Percentiles rank a stretch among this genome's conserved stretches.
Evolutionary conservation across 352 stramenopile genomes (phyloP).

Genomic region (Globisporangium alternatum): DNA sequence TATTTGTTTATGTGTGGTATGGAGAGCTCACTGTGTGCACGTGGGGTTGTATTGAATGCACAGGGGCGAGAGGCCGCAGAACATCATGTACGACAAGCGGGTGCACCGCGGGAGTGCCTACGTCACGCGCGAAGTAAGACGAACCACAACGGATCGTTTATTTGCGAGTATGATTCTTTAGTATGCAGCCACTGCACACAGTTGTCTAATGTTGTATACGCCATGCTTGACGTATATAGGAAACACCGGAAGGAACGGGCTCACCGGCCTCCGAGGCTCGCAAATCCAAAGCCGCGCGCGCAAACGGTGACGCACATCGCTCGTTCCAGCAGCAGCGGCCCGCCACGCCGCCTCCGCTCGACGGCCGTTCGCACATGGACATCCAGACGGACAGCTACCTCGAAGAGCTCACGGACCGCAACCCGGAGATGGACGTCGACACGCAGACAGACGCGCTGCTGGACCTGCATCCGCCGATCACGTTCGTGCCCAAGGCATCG

Average conservation of each 20-base stretch:
- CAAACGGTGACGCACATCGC: not conserved
- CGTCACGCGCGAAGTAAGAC: slow-evolving; percentile 52
- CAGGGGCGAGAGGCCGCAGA: slow-evolving; percentile 61
- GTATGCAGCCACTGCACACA: too few species aligned
- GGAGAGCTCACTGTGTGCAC: not conserved
- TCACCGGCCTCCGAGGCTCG: slow-evolving; percentile 1
- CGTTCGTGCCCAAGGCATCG: slow-evolving; percentile 87
- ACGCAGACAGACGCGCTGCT: slow-evolving; percentile 92
- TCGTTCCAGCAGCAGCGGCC: slow-evolving; percentile 33
- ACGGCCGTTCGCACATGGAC: slow-evolving; percentile 89
- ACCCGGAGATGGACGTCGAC: slow-evolving; percentile 82
- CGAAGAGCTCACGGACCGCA: slow-evolving; percentile 91
- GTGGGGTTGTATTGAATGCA: not conserved
- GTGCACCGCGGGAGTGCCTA: slow-evolving; percentile 94
- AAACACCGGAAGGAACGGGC: slow-evolving; percentile 26
- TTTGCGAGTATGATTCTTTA: too few species aligned
- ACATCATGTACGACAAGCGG: slow-evolving; percentile 94
- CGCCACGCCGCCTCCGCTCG: slow-evolving; percentile 81
- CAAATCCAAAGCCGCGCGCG: slow-evolving; percentile 12
- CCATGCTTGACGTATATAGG: slow-evolving; percentile 10
- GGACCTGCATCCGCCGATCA: slow-evolving; percentile 77
- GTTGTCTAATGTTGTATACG: too few species aligned
- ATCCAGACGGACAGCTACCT: slow-evolving; percentile 95
- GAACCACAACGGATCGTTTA: not conserved
- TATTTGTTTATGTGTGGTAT: not conserved